Evolutionary conservation across 768 basidiomycete species (phyloP).

Genomic region (Pleurotus pulmonarius): DNA sequence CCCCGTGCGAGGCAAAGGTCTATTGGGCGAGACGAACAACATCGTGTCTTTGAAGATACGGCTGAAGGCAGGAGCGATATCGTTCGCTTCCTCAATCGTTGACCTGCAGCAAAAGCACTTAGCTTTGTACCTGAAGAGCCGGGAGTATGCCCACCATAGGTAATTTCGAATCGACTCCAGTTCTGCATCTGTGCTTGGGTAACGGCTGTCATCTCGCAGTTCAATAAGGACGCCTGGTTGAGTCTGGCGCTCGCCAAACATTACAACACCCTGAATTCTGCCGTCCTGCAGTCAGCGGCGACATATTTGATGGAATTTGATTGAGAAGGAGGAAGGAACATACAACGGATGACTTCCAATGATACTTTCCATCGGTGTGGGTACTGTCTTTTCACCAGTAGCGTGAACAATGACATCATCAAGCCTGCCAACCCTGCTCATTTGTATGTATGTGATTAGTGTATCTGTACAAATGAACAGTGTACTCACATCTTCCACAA

Average conservation of each 20-base stretch:
- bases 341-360: conserved; percentile 20
- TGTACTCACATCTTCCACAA: conserved; percentile 37
- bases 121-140: background rate
- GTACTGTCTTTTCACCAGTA: conserved; percentile 27
- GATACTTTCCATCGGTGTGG: conserved; percentile 24
- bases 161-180: conserved; percentile 28
- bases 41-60: conserved; percentile 52
- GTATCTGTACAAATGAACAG: background rate
- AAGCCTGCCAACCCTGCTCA: conserved; percentile 31
- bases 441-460: conserved; percentile 9
- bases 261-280: conserved; percentile 28
- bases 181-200: conserved; percentile 13
- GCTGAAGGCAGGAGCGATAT: conserved; percentile 36
- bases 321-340: background rate
- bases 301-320: background rate
- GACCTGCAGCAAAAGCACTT: conserved; percentile 21
- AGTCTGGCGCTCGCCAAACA: conserved; percentile 41
- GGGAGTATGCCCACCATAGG: conserved; percentile 28
- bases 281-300: conserved; percentile 7
- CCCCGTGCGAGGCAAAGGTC: conserved; percentile 39
- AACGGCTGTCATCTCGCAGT: conserved; percentile 22
- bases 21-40: conserved; percentile 30
- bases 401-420: conserved; percentile 26
- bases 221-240: conserved; percentile 31
- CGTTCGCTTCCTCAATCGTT: conserved; percentile 40